Conservation (phyloP, 495 filamentous ascomycete genomes). For the Penicillium macrosclerotiorum region DNA sequence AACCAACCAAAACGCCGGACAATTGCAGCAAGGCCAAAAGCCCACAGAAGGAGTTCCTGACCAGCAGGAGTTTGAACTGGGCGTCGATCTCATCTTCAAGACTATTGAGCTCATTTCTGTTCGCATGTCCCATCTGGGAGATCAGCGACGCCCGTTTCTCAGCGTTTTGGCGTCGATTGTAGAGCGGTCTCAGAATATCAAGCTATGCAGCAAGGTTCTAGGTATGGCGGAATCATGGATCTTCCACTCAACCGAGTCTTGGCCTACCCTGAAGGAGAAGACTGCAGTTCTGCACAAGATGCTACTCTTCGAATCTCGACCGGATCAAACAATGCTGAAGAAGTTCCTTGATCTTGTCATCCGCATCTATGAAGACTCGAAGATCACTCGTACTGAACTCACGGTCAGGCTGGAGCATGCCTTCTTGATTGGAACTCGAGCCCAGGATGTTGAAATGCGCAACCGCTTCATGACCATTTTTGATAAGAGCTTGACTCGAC, state of each 20-base stretch:
- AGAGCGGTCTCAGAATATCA: slow-evolving; percentile 83
- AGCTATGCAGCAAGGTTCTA: slow-evolving; percentile 85
- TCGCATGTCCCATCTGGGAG: slow-evolving; percentile 90
- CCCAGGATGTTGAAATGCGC: slow-evolving; percentile 94
- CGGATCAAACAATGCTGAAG: slow-evolving; percentile 77
- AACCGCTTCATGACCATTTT: slow-evolving; percentile 95
- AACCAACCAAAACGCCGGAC: slow-evolving; percentile 42
- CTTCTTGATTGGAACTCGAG: slow-evolving; percentile 92
- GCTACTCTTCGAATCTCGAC: slow-evolving; percentile 84
- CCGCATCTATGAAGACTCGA: slow-evolving; percentile 93
- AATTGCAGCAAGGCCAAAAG: slow-evolving; percentile 37
- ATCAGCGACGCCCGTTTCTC: slow-evolving; percentile 87
- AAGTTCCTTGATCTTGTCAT: slow-evolving; percentile 96
- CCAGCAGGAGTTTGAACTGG: slow-evolving; percentile 76
- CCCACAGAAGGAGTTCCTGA: slow-evolving; percentile 61
- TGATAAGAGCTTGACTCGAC: slow-evolving; percentile 82
- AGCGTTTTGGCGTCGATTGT: slow-evolving; percentile 92
- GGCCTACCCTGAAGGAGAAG: slow-evolving; percentile 97
- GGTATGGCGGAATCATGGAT: slow-evolving; percentile 95
- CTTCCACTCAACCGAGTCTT: slow-evolving; percentile 86
- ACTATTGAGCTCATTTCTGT: slow-evolving; percentile 87
- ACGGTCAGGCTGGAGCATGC: slow-evolving; percentile 96
- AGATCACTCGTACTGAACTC: slow-evolving; percentile 90
- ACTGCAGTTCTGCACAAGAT: slow-evolving; percentile 96
- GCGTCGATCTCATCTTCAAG: slow-evolving; percentile 85